Base-by-base conservation (phyloP, 176 grass and related monocot species). In the Musa schizocarpa region DNA sequence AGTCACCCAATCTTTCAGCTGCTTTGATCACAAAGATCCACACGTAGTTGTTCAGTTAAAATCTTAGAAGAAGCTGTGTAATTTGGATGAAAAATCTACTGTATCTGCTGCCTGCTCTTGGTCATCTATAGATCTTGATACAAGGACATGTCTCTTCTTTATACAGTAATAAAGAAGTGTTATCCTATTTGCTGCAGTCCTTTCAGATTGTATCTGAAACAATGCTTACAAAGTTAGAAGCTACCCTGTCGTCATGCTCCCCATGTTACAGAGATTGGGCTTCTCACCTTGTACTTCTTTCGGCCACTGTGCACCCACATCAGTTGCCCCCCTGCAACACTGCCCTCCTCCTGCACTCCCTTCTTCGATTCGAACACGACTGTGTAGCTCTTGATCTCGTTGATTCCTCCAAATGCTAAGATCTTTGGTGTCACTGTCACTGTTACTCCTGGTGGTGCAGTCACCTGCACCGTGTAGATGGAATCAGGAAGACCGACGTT, bases 191-290 rank as follows among this genome's bases (percentile, higher is more conserved):
- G 34, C 34, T 43, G 34, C 34, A 43, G 34, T 6, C 4, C 34
- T 43, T 43, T 43, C 34, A 43, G 34, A 43, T 43, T 43, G 34
- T 43, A 43, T 43, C 4, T 43, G 34, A 43, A 43, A 43, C 34
- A 43, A 43, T 43, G 34, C 34, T 43, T 43, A 43, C 34, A 43
- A 5, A 43, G 34, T 43, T 43, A 6, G 34, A 43, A 43, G 34
- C 34, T 43, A 43, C 65, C 12, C 43, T 13, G 17, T 19, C 19
- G 13, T 13, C 86, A 84, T 52, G 68, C 63, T 11, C 73, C 75
- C 90, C 86, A 93, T 9, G 80, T 86, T 17, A 93, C 86, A 51
- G 86, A 85, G 50, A 98, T 89, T 71, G 90, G 94, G 71, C 94
- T 98, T 73, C 90, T 93, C 75, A 98, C 94, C 49, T 69, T 83